Evolutionary conservation across 345 rosid genomes (phyloP), one percentile per base, ranked within the genome.

Genomic region (Aurinia saxatilis): DNA sequence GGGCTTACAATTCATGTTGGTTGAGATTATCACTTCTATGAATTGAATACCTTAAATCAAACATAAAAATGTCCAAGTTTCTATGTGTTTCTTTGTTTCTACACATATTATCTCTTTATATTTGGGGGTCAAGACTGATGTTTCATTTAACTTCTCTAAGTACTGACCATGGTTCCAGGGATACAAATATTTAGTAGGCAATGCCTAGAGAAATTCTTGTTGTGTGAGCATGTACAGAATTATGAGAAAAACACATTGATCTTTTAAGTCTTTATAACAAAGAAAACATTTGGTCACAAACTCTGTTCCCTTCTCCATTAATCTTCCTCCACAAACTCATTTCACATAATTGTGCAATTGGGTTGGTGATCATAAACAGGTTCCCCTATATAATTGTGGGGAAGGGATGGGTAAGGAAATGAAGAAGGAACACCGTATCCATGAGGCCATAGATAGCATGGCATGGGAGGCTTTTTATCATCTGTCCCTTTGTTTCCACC

Each of bases 341-440:
- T 31, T 67, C 52, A 68, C 60, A 68, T 4, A 41, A 68, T 59
- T 41, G 45, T 41, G 30, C 73, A 68, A 6, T 16, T 25, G 8
- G 73, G 73, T 59, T 68, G 66, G 4, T 41, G 66, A 21, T 68
- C 51, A n/a, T 59, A 68, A 33, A 59, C 73, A 0, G 73, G 73
- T 15, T 50, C 73, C 47, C 73, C 73, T 13, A 68, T 50, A 10
- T 31, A 50, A 12, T 36, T 16, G 4, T 23, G 10, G 3, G 66
- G 72, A 36, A 41, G 1, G 46, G 66, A 68, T 19, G 65, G 72
- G 33, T 68, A 40, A 7, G 72, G 72, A 50, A 57, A 68, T 3
- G 72, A 4, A 11, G 65, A 68, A 33, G 72, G 72, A 8, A 68
- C 72, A 39, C 72, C 72, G 17, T 67, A 59, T 41, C 53, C 72